Conservation (phyloP, 2,329 filamentous ascomycete species). For the Juglanconis sp. region DNA sequence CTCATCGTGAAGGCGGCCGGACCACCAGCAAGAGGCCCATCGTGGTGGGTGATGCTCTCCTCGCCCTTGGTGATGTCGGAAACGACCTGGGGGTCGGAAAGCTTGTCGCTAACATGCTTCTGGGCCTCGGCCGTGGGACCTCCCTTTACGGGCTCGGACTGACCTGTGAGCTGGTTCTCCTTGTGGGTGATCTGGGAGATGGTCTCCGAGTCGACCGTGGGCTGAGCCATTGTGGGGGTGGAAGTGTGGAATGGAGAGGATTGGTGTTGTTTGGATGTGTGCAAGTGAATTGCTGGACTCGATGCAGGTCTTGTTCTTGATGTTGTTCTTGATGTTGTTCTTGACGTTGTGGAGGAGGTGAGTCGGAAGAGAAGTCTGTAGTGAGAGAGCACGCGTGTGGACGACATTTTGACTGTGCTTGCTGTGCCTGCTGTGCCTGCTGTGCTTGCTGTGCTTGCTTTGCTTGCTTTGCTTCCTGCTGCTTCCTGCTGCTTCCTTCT, state of each 20-base stretch:
- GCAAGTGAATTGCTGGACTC: too few relatives aligned
- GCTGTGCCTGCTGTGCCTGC: too few relatives aligned
- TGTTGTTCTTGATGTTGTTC: not conserved
- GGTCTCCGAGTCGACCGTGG: conserved; percentile 25
- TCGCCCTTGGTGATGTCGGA: conserved; percentile 39
- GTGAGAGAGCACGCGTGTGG: not conserved
- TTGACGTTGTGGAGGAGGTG: not conserved
- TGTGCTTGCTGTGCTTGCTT: too few relatives aligned
- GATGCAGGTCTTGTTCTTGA: not conserved
- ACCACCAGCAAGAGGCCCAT: conserved; percentile 28
- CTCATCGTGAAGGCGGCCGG: conserved; percentile 35
- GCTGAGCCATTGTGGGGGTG: conserved; percentile 14
- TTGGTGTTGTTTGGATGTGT: not conserved
- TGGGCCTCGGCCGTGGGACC: conserved; percentile 40
- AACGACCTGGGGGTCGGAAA: conserved; percentile 29
- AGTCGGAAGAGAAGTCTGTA: not conserved
- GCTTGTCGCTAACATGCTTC: conserved; percentile 28
- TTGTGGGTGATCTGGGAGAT: conserved; percentile 38
- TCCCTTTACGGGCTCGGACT: conserved; percentile 29
- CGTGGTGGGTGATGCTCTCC: conserved; percentile 31
- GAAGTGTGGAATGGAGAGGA: conserved; percentile 13
- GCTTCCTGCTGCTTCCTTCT: too few relatives aligned
- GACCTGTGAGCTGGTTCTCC: conserved; percentile 36
- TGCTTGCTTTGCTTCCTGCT: too few relatives aligned
- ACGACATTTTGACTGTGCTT: not conserved